A percentile compares a stretch with the other conserved stretches of the same genome.
These are phyloP conservation scores for Drechmeria coniospora DNA, from an alignment of 2,329 filamentous ascomycete species.

Conservation along the genomic window DNA sequence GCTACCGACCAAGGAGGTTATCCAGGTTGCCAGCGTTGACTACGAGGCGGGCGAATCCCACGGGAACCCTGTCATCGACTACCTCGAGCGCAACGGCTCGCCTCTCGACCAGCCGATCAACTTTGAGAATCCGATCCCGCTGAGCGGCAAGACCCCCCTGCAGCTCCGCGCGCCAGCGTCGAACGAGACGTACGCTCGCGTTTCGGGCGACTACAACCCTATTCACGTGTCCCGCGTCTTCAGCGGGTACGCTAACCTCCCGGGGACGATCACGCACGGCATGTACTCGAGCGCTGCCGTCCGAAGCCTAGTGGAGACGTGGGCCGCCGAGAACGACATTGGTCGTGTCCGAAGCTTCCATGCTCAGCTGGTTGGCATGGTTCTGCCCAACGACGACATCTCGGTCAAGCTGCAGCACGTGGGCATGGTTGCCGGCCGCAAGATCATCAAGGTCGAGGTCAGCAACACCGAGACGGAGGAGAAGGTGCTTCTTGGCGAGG, in stretches of 20 bases:
- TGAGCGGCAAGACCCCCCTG: conserved; percentile 82
- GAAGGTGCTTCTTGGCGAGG: conserved; percentile 87
- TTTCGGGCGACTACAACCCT: conserved; percentile 96
- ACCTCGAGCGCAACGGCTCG: conserved; percentile 78
- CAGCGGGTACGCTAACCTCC: conserved; percentile 85
- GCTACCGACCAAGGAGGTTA: conserved; percentile 89
- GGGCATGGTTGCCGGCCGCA: conserved; percentile 94
- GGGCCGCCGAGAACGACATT: conserved; percentile 97
- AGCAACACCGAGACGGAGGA: conserved; percentile 93
- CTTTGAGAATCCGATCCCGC: conserved; percentile 93
- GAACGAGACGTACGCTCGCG: conserved; percentile 94
- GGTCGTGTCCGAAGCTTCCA: conserved; percentile 96
- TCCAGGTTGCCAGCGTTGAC: conserved; percentile 93
- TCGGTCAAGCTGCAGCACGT: conserved; percentile 92
- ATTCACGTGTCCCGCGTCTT: conserved; percentile 98
- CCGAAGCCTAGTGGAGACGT: conserved; percentile 89
- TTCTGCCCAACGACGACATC: conserved; percentile 88
- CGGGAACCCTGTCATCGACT: conserved; percentile 93
- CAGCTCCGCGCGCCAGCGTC: conserved; percentile 82
- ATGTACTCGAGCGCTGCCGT: conserved; percentile 99
- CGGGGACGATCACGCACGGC: conserved; percentile 94
- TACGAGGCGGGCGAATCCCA: conserved; percentile 85
- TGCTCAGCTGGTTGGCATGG: conserved; percentile 94
- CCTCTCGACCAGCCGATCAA: conserved; percentile 91
- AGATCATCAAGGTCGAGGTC: conserved; percentile 98